Percentiles rank a stretch among this genome's conserved stretches.
phyloP scores from a whole-genome alignment of 2,329 filamentous ascomycete genomes.

The Fusarium siculi region DNA sequence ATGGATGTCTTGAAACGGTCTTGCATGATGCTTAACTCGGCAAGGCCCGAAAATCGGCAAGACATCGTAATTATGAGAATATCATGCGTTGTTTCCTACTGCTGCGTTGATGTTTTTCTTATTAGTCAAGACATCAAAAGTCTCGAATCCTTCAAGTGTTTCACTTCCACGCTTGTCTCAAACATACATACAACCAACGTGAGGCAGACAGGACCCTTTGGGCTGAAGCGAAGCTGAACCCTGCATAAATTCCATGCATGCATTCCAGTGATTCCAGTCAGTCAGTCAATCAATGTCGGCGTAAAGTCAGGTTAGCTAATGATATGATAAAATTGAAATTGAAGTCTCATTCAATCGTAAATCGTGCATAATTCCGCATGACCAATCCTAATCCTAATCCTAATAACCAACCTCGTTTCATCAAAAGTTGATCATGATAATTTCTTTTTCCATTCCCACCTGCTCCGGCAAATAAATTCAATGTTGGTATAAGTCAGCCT shows the following conservation, averaged over 20 bases:
- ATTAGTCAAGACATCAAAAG: constrained; percentile 5
- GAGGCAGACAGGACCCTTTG: background rate
- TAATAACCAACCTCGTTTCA: background rate
- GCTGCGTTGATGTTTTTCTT: background rate
- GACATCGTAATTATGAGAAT: background rate
- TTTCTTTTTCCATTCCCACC: constrained; percentile 17
- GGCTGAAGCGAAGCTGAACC: background rate
- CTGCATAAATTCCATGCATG: constrained; percentile 2
- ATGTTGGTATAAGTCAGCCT: constrained; percentile 9
- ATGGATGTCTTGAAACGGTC: constrained; percentile 24
- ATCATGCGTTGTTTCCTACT: constrained; percentile 10
- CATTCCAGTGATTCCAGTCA: background rate
- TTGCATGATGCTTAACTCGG: constrained; percentile 24
- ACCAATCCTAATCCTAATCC: background rate
- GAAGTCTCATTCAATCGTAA: constrained; percentile 28
- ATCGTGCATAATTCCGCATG: constrained; percentile 16
- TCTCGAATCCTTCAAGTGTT: constrained; percentile 23
- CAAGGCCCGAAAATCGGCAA: constrained; percentile 16
- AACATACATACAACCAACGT: constrained; percentile 14
- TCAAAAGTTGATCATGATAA: background rate
- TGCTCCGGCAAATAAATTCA: constrained; percentile 12
- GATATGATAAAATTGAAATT: background rate
- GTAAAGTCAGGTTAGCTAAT: background rate
- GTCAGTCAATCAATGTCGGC: background rate
- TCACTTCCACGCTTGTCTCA: constrained; percentile 27